Base-by-base conservation (phyloP, 805 yeast genomes). In the Sugiyamaella smithiae region DNA sequence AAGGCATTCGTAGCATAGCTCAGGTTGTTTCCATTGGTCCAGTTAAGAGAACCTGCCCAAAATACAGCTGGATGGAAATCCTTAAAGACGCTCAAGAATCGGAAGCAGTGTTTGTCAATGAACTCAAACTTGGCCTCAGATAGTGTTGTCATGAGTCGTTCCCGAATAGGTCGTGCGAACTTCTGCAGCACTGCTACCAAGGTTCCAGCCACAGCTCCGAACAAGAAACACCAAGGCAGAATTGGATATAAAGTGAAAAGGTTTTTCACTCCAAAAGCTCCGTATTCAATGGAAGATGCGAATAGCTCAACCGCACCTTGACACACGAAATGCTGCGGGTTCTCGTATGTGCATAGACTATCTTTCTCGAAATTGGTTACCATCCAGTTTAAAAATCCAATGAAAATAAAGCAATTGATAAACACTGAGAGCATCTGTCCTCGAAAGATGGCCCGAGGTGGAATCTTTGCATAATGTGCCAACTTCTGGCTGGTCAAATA, bases 151-250 rank as follows among this genome's bases (percentile, higher is more conserved):
- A 61, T 61, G 20, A 57, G 35, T 3, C n/a, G n/a, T n/a, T n/a
- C n/a, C n/a, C n/a, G n/a, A n/a, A n/a, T n/a, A n/a, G n/a, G n/a
- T n/a, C n/a, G n/a, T n/a, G n/a, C n/a, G n/a, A n/a, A n/a, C n/a
- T n/a, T n/a, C n/a, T n/a, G n/a, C n/a, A n/a, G n/a, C n/a, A n/a
- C n/a, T n/a, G n/a, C n/a, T n/a, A n/a, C n/a, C n/a, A n/a, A n/a
- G n/a, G n/a, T n/a, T n/a, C n/a, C 48, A 7, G 53, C 51, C 17
- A 45, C 0, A n/a, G 62, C 63, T 11, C 88, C 88, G 45, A 80
- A 68, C 28, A 83, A 66, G 71, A 83, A 82, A 53, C 85, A 78
- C 76, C 80, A 82, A 60, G 78, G 76, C 50, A 83, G 67, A 12
- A 75, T 67, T 1, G 88, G 87, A 58, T 83, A 83, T 16, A 82